phyloP scores from a whole-genome alignment of 352 stramenopile species.

The Phytophthora ohioensis region DNA sequence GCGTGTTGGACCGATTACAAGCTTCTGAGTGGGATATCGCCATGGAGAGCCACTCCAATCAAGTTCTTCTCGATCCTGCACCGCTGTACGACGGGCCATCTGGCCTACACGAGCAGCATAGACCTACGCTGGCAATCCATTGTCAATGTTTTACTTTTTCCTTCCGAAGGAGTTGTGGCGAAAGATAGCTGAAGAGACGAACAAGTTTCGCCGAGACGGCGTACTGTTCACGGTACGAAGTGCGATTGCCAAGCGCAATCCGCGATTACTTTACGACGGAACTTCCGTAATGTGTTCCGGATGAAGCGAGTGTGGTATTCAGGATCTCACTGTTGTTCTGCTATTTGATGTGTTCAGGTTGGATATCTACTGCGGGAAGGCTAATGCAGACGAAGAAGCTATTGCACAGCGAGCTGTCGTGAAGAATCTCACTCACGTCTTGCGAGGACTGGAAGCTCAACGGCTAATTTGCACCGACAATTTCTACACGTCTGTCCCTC shows the following conservation, averaged over 20 bases:
- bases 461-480: conserved; percentile 13
- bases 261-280: no score
- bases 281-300: no score
- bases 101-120: not conserved
- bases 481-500: conserved; percentile 14
- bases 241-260: no score
- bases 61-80: not conserved
- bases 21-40: not conserved
- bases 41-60: not conserved
- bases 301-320: no score
- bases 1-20: not conserved
- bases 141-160: conserved; percentile 7
- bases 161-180: conserved; percentile 7
- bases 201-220: not conserved
- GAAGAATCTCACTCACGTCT: conserved; percentile 7
- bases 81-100: not conserved
- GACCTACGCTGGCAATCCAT: not conserved
- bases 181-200: conserved; percentile 9
- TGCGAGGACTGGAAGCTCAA: not conserved
- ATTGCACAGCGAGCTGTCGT: conserved; percentile 4
- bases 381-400: not conserved
- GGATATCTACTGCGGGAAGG: conserved; percentile 3
- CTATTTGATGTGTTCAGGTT: not conserved
- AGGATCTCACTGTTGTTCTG: no score
- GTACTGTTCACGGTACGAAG: no score